phyloP scores from a whole-genome alignment of 2,329 filamentous ascomycete genomes.

The Claviceps pusilla region DNA sequence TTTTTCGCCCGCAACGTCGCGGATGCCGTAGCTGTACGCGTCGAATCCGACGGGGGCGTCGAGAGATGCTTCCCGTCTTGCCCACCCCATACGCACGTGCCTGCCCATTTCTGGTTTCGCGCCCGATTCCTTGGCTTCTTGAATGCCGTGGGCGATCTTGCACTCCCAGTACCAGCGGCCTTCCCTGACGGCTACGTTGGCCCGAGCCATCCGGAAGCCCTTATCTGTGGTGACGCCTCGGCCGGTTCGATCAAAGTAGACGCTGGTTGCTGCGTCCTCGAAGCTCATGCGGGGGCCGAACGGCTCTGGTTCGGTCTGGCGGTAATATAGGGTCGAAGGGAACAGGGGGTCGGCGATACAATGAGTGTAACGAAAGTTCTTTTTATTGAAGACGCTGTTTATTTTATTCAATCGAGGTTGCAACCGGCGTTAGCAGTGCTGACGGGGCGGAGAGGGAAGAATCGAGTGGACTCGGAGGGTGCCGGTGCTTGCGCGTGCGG shows the following conservation, averaged over 20 bases:
- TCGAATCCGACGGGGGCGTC: slow-evolving; percentile 79
- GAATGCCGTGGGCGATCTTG: slow-evolving; percentile 65
- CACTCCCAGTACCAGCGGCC: slow-evolving; percentile 92
- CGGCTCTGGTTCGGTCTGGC: slow-evolving; percentile 73
- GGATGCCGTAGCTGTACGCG: slow-evolving; percentile 84
- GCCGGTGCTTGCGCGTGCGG: not conserved
- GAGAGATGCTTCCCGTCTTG: slow-evolving; percentile 62
- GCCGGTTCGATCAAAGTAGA: slow-evolving; percentile 65
- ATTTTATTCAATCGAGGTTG: slow-evolving; percentile 10
- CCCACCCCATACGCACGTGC: slow-evolving; percentile 77
- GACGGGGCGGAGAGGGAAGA: no score
- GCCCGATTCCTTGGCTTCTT: slow-evolving; percentile 23
- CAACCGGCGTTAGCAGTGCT: no score
- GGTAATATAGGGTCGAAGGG: slow-evolving; percentile 74
- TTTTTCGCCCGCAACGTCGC: slow-evolving; percentile 79
- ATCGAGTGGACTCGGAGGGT: no score
- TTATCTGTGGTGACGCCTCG: slow-evolving; percentile 76
- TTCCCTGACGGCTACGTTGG: slow-evolving; percentile 79
- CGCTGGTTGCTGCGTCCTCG: slow-evolving; percentile 75
- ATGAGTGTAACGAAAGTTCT: slow-evolving; percentile 73
- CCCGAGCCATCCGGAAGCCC: slow-evolving; percentile 79
- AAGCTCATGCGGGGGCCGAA: slow-evolving; percentile 78
- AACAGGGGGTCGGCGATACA: slow-evolving; percentile 83
- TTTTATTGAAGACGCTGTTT: slow-evolving; percentile 45
- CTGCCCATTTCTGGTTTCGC: slow-evolving; percentile 34